Evolutionary conservation across 306 rosid species (phyloP).

Genomic region (Rosa lucieae): DNA sequence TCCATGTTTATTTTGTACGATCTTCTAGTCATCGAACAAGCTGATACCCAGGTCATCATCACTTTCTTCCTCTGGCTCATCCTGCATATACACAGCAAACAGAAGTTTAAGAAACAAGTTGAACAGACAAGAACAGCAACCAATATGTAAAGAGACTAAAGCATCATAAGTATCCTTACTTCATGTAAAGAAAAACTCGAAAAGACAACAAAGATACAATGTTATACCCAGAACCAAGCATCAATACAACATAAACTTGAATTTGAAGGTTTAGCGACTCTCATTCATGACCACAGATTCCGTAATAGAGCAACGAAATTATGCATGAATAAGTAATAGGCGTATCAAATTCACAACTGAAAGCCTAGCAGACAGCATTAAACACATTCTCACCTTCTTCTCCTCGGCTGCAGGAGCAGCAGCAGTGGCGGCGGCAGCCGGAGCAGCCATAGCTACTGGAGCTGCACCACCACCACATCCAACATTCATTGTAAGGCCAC

Average conservation of each 20-base stretch:
- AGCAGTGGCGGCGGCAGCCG: slow-evolving; percentile 29
- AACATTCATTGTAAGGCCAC: slow-evolving; percentile 55
- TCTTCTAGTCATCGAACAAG: slow-evolving; percentile 38
- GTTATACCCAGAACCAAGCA: neutral
- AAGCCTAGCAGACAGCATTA: neutral
- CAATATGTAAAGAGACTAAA: neutral
- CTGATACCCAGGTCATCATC: slow-evolving; percentile 63
- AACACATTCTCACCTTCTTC: slow-evolving; percentile 48
- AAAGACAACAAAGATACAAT: neutral
- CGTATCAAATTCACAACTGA: neutral
- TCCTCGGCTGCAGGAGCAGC: slow-evolving; percentile 57
- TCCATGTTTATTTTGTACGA: neutral
- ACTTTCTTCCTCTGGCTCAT: slow-evolving; percentile 64
- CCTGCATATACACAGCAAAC: slow-evolving; percentile 40
- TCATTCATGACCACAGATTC: neutral
- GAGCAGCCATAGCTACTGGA: slow-evolving; percentile 37
- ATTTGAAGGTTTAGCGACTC: neutral
- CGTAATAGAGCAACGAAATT: neutral
- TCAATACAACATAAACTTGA: neutral
- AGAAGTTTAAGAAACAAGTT: neutral
- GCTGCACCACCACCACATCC: slow-evolving; percentile 46
- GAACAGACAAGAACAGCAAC: neutral
- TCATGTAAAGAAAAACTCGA: no score
- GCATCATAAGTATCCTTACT: no score
- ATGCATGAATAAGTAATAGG: neutral